A percentile compares a stretch with the other conserved stretches of the same genome.
phyloP scores from a whole-genome alignment of 352 stramenopile species.

The Peronospora destructor region DNA sequence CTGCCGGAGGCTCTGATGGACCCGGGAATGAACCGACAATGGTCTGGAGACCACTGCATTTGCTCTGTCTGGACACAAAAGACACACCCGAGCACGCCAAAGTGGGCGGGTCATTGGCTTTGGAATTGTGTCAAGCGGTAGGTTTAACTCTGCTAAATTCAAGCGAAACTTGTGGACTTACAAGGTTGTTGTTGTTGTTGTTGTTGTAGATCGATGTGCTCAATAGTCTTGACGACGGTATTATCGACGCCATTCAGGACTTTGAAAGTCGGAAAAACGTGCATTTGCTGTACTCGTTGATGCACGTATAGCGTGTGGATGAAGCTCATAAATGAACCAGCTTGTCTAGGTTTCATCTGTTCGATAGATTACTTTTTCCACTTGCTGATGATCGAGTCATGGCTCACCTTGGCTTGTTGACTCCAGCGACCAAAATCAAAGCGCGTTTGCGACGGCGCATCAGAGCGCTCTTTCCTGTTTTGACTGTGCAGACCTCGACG shows the following conservation, averaged over 20 bases:
- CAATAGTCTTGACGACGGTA: conserved; percentile 36
- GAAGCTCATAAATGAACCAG: background rate
- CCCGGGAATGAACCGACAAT: conserved; percentile 32
- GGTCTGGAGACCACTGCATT: conserved; percentile 60
- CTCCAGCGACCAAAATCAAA: conserved; percentile 38
- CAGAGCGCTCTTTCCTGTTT: conserved; percentile 11
- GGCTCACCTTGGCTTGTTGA: conserved; percentile 24
- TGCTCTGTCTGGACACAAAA: conserved; percentile 85
- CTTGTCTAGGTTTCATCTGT: conserved; percentile 10
- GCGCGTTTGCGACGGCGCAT: conserved; percentile 2
- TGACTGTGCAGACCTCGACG: conserved; percentile 11
- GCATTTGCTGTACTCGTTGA: conserved; percentile 56
- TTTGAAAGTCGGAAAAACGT: conserved; percentile 58
- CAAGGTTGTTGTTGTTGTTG: background rate
- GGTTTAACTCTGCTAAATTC: background rate
- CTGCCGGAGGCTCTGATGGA: conserved; percentile 16
- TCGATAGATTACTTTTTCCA: conserved; percentile 27
- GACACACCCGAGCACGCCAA: conserved; percentile 83
- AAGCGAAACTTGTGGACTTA: background rate
- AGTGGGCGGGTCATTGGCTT: conserved; percentile 67
- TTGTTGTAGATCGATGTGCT: conserved; percentile 48
- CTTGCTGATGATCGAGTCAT: conserved; percentile 26
- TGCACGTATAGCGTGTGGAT: conserved; percentile 38
- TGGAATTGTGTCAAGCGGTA: conserved; percentile 71
- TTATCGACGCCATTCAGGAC: conserved; percentile 46